Evolutionary conservation across 2,329 filamentous ascomycete genomes (phyloP).

Genomic region (Aspergillus thermomutatus): DNA sequence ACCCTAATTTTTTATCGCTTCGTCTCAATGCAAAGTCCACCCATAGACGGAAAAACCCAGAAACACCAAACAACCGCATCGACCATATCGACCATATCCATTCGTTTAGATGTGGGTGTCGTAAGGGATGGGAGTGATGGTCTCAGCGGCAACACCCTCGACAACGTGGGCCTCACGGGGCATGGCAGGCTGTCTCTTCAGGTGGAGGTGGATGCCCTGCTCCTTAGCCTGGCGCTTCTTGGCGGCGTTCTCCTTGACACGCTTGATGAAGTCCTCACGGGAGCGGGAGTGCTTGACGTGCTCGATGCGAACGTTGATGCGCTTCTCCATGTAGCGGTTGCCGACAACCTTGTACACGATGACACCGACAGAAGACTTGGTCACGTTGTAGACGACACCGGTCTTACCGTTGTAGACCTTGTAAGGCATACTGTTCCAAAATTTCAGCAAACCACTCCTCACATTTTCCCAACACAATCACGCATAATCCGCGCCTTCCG

Average conservation of each 20-base stretch:
- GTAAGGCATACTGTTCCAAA: conserved; percentile 77
- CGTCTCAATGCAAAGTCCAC: conserved; percentile 39
- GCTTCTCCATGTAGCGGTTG: conserved; percentile 99
- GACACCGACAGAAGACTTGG: conserved; percentile 94
- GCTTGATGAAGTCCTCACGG: conserved; percentile 91
- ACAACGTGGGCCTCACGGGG: conserved; percentile 80
- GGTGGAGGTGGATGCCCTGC: conserved; percentile 78
- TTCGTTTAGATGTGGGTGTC: conserved; percentile 90
- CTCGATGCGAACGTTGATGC: conserved; percentile 98
- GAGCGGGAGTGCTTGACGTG: conserved; percentile 93
- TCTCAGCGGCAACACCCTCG: conserved; percentile 85
- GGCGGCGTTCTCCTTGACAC: conserved; percentile 93
- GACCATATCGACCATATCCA: conserved; percentile 32
- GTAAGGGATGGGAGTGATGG: conserved; percentile 86
- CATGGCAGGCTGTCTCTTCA: conserved; percentile 83
- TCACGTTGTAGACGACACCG: conserved; percentile 97
- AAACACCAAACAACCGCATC: conserved; percentile 40
- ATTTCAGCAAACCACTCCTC: conserved; percentile 25
- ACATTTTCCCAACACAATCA: background rate
- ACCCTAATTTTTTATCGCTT: conserved; percentile 33
- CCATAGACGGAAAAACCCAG: conserved; percentile 31
- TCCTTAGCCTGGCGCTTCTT: conserved; percentile 91
- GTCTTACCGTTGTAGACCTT: conserved; percentile 99
- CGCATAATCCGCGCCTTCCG: conserved; percentile 5
- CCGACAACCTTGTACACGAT: conserved; percentile 99